These are phyloP conservation scores for Rhododendron kiyosumense DNA, from an alignment of 148 eudicot species.

Conservation along the genomic window DNA sequence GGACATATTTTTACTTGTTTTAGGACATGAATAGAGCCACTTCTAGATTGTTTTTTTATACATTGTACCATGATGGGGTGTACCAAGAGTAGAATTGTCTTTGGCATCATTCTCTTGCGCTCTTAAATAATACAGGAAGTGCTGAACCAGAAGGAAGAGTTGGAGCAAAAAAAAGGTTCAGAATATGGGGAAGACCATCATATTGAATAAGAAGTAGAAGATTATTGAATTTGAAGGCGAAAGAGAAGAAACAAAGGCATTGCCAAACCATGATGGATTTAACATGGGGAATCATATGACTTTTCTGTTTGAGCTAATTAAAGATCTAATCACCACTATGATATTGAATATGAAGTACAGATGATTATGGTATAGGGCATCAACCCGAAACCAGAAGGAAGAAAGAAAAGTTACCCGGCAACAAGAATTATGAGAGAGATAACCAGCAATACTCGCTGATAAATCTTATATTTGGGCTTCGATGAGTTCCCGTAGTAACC, in stretches of 20 bases:
- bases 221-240: not conserved
- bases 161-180: not conserved
- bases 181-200: not conserved
- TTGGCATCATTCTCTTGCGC: not conserved
- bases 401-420: constrained; percentile 46
- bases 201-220: not conserved
- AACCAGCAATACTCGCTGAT: constrained; percentile 48
- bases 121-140: not conserved
- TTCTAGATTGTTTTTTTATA: not conserved
- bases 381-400: not conserved
- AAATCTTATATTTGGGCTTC: constrained; percentile 62
- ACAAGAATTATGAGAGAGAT: constrained; percentile 33
- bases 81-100: not conserved
- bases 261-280: not conserved
- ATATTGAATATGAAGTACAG: not conserved
- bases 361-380: not conserved
- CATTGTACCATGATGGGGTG: not conserved
- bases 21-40: not conserved
- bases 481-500: constrained; percentile 17
- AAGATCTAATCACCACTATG: not conserved
- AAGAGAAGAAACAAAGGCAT: not conserved
- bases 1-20: not conserved
- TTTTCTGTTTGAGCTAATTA: not conserved
- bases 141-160: not conserved
- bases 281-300: not conserved